phyloP scores from a whole-genome alignment of 352 stramenopile genomes.

The Thraustochytrium sp. region DNA sequence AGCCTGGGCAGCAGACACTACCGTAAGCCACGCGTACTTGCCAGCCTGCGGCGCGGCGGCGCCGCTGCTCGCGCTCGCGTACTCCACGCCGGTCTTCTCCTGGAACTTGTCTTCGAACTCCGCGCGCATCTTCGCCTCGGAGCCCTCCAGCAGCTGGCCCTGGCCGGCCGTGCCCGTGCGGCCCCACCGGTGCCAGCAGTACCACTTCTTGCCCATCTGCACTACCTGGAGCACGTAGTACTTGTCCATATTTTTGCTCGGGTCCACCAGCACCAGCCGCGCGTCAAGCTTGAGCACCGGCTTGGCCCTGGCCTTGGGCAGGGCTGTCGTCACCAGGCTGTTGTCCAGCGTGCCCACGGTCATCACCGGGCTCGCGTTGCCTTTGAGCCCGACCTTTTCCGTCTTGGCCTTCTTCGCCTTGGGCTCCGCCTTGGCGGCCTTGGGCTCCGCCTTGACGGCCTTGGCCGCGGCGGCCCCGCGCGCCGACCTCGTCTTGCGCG shows the following conservation, averaged over 20 bases:
- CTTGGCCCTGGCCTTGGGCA: neutral
- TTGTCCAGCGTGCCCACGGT: neutral
- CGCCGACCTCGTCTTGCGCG: neutral
- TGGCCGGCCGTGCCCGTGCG: slow-evolving; percentile 48
- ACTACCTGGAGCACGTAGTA: slow-evolving; percentile 50
- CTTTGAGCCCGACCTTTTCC: neutral
- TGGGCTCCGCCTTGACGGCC: too few relatives aligned
- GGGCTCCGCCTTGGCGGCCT: too few relatives aligned
- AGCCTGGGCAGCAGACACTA: neutral
- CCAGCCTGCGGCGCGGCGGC: neutral
- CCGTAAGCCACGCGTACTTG: neutral
- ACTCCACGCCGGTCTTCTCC: slow-evolving; percentile 47
- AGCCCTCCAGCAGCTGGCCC: neutral
- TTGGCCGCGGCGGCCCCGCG: too few relatives aligned
- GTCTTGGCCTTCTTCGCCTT: too few relatives aligned
- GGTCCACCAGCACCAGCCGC: slow-evolving; percentile 45
- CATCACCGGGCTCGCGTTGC: neutral
- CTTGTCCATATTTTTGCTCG: slow-evolving; percentile 47
- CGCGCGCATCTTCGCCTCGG: slow-evolving; percentile 11
- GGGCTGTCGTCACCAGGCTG: too few relatives aligned
- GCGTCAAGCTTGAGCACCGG: slow-evolving; percentile 2
- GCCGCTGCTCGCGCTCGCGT: neutral
- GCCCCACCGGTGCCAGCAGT: slow-evolving; percentile 47
- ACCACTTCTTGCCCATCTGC: neutral
- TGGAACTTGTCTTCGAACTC: slow-evolving; percentile 46